Conservation (phyloP, 257 asterid genomes). For the Penstemon davidsonii region DNA sequence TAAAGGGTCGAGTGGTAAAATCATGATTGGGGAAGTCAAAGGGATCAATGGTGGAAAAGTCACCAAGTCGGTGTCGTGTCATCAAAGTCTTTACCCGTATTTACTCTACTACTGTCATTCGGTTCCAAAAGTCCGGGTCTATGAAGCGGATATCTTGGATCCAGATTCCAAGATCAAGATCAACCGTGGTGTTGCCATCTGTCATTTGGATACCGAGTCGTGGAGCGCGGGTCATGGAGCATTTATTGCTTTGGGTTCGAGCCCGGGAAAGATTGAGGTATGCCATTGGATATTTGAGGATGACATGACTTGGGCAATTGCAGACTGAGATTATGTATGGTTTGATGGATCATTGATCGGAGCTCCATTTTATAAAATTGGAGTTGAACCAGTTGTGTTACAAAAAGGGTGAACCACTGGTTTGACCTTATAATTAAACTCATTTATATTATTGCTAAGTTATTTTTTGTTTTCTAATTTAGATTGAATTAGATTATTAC, state of each 20-base stretch:
- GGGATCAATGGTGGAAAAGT: constrained; percentile 58
- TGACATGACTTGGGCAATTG: constrained; percentile 60
- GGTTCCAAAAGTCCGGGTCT: constrained; percentile 64
- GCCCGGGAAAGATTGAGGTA: constrained; percentile 62
- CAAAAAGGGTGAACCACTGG: constrained; percentile 41
- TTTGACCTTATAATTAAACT: constrained; percentile 42
- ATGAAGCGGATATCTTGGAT: constrained; percentile 54
- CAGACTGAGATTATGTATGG: constrained; percentile 33
- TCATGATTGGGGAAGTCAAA: constrained; percentile 49
- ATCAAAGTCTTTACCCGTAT: constrained; percentile 54
- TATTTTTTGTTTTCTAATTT: constrained; percentile 15
- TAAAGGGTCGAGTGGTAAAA: constrained; percentile 40
- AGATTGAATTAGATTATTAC: constrained; percentile 15
- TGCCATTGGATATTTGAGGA: constrained; percentile 70
- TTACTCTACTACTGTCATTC: constrained; percentile 65
- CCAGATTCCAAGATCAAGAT: constrained; percentile 41
- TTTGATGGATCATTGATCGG: not conserved
- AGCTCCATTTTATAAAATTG: not conserved
- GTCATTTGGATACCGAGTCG: constrained; percentile 55
- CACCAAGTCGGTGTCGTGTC: constrained; percentile 61
- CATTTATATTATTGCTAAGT: constrained; percentile 32
- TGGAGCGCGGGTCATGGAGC: constrained; percentile 68
- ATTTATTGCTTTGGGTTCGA: constrained; percentile 52
- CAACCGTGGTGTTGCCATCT: constrained; percentile 60
- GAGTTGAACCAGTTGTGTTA: constrained; percentile 52